Base-by-base conservation (phyloP, 176 grass and related monocot species). In the Oryza meridionalis region DNA sequence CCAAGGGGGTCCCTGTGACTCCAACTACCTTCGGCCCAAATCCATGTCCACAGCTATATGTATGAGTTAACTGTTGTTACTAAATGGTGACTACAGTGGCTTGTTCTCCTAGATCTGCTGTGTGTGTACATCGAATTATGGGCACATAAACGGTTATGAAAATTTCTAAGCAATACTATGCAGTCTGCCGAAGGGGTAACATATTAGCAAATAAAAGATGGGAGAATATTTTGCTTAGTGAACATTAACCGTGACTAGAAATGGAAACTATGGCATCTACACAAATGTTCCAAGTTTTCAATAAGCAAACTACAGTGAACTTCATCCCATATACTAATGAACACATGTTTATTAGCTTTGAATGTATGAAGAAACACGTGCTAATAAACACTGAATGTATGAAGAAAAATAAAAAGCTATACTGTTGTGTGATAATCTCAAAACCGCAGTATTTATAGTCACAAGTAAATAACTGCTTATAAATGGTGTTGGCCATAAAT, bases 191-290 rank as follows among this genome's bases (percentile, higher is more conserved):
- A 64, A 2, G 47, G 49, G 73, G 22, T 33, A n/a, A 73, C 8
- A 38, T 76, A 38, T 76, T 70, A 55, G 44, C 31, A 76, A 27
- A 84, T 21, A 75, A 65, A 73, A 49, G 25, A 75, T 16, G n/a
- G 26, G 32, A 35, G 4, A 43, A 11, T 65, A 24, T 6, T 32
- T 37, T 6, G 7, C 16, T 44, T 3, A 15, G 45, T 45, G 11
- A 33, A 65, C 44, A 33, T 62, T 62, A 73, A 1, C 8, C 14
- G 33, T 29, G 2, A 46, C 0, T 14, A 46, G 14, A 7, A 63
- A 45, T 26, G 43, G 32, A 35, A 5, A 63, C 27, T 32, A 25
- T 63, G 2, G 65, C 12, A 10, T 13, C 5, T 33, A 32, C 9
- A 19, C 0, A 6, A 75, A 4, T 43, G n/a, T 73, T 82, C 9